phyloP scores from a whole-genome alignment of 768 basidiomycete species.

The Tephrocybe sp. region DNA sequence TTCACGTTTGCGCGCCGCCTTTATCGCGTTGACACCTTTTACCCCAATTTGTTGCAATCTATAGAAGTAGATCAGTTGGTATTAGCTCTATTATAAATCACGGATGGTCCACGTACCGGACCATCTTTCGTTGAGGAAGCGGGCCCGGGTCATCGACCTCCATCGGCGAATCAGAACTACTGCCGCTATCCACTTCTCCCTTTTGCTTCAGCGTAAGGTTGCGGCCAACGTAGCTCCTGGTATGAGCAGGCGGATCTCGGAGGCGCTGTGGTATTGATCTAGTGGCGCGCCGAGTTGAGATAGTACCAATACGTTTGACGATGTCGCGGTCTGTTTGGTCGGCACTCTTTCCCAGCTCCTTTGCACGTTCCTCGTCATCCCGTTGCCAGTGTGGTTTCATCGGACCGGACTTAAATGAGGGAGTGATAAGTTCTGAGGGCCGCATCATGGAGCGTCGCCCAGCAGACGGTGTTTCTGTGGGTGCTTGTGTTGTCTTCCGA shows the following conservation, averaged over 20 bases:
- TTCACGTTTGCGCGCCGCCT: slow-evolving; percentile 21
- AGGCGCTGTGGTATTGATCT: not conserved
- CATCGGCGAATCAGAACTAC: slow-evolving; percentile 9
- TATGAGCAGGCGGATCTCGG: not conserved
- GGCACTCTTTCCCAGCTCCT: not conserved
- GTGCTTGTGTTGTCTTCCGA: slow-evolving; percentile 1
- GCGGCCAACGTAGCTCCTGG: slow-evolving; percentile 5
- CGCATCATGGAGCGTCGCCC: slow-evolving; percentile 13
- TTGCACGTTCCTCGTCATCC: slow-evolving; percentile 15
- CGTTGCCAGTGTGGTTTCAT: slow-evolving; percentile 17
- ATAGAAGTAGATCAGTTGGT: not conserved
- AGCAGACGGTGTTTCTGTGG: slow-evolving; percentile 2
- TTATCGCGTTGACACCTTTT: slow-evolving; percentile 2
- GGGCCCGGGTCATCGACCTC: slow-evolving; percentile 7
- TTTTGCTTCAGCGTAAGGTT: slow-evolving; percentile 12
- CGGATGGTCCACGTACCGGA: not conserved
- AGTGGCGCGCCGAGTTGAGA: slow-evolving; percentile 5
- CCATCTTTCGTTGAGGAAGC: not conserved
- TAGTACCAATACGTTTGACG: slow-evolving; percentile 13
- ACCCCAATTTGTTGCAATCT: slow-evolving; percentile 12
- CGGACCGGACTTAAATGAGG: slow-evolving; percentile 10
- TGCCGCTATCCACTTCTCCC: slow-evolving; percentile 6
- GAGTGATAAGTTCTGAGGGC: not conserved
- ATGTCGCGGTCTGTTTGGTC: slow-evolving; percentile 12
- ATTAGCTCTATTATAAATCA: not conserved